These are phyloP conservation scores for Pisolithus orientalis DNA, from an alignment of 768 basidiomycete species.

Conservation along the genomic window DNA sequence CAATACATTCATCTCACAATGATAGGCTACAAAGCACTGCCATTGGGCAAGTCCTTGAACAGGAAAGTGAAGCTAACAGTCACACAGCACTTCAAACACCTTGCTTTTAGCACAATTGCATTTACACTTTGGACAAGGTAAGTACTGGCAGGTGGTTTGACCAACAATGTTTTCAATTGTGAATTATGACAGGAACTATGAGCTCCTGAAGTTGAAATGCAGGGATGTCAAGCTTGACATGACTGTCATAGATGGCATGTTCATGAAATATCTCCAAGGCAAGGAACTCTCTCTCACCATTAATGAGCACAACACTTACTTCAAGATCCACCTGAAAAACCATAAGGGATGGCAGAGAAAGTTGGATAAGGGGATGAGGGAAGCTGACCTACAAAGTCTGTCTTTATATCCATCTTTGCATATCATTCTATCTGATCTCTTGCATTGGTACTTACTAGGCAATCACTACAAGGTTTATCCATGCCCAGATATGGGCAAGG, in stretches of 20 bases:
- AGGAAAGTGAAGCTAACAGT: background rate
- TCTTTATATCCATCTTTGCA: background rate
- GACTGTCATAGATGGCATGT: background rate
- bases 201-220: slow-evolving; percentile 20
- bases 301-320: slow-evolving; percentile 10
- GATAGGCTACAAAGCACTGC: background rate
- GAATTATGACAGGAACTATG: slow-evolving; percentile 21
- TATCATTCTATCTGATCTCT: too few species aligned
- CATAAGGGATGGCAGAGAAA: slow-evolving; percentile 21
- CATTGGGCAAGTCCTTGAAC: background rate
- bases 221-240: slow-evolving; percentile 14
- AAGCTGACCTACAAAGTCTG: slow-evolving; percentile 9
- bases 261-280: slow-evolving; percentile 1
- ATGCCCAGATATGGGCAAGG: background rate
- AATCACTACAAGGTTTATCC: slow-evolving; percentile 2
- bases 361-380: slow-evolving; percentile 19
- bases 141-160: too few species aligned
- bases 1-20: background rate
- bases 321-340: slow-evolving; percentile 16
- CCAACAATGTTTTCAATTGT: too few species aligned
- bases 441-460: background rate
- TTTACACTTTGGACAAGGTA: slow-evolving; percentile 1
- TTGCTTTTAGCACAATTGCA: background rate
- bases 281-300: background rate
- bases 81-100: background rate